Percentiles rank a stretch among this genome's conserved stretches.
These are phyloP conservation scores for Nigrospora sphaerica DNA, from an alignment of 2,329 filamentous ascomycete species.

Conservation along the genomic window DNA sequence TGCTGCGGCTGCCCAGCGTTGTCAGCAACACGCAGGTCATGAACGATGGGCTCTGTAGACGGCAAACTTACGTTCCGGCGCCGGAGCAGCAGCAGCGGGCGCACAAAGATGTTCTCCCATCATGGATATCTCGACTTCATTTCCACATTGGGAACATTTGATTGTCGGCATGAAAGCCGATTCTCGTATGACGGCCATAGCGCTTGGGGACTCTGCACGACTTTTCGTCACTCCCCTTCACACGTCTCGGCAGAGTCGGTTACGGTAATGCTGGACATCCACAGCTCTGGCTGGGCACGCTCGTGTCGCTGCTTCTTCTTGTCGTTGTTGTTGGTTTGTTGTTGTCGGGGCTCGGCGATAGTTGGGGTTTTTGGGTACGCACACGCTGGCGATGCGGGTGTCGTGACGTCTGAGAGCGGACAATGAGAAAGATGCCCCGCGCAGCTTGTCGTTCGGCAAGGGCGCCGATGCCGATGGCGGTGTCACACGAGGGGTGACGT, in stretches of 20 bases:
- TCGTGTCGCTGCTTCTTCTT: neutral
- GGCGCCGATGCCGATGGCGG: neutral
- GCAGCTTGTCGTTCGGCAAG: neutral
- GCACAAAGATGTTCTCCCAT: conserved; percentile 80
- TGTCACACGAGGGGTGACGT: no score
- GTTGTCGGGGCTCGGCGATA: neutral
- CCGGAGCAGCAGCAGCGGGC: conserved; percentile 10
- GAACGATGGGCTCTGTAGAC: neutral
- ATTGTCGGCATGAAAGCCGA: conserved; percentile 72
- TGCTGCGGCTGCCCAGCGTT: no score
- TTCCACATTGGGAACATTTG: conserved; percentile 77
- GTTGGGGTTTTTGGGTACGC: no score
- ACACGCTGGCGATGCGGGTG: no score
- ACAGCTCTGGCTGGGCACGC: neutral
- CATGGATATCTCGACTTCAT: conserved; percentile 72
- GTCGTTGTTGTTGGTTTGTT: neutral
- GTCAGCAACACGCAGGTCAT: no score
- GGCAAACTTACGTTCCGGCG: conserved; percentile 33
- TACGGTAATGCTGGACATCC: neutral
- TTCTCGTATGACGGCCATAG: conserved; percentile 47
- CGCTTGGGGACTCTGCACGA: conserved; percentile 15
- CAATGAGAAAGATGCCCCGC: neutral
- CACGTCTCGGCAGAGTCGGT: neutral
- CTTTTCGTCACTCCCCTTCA: neutral
- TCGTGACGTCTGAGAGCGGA: neutral